Conservation (phyloP, 108 stramenopile genomes). For the Cyclotella sp. region DNA sequence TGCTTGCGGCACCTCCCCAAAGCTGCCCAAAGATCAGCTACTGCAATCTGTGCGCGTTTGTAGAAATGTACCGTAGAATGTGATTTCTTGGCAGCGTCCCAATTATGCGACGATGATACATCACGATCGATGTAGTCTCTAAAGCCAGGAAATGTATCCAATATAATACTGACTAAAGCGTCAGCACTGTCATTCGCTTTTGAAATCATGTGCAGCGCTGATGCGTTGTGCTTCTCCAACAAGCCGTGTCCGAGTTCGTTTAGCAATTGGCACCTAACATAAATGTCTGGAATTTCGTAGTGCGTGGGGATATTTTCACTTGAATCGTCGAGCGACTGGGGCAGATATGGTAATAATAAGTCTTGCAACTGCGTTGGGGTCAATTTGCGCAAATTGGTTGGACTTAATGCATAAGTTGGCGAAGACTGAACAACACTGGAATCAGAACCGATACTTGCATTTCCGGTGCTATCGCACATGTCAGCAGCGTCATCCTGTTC, state of each 20-base stretch:
- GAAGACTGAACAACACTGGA: constrained; percentile 18
- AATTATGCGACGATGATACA: constrained; percentile 3
- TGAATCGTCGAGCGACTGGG: not conserved
- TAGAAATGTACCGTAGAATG: constrained; percentile 69
- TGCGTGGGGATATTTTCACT: not conserved
- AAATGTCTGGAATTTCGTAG: constrained; percentile 61
- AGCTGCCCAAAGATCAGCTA: constrained; percentile 89
- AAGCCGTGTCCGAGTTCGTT: constrained; percentile 79
- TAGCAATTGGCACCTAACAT: constrained; percentile 68
- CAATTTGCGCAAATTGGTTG: constrained; percentile 59
- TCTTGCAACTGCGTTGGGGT: constrained; percentile 53
- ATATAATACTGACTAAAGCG: constrained; percentile 61
- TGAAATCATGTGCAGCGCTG: constrained; percentile 64
- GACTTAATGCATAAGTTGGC: constrained; percentile 64
- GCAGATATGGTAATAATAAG: constrained; percentile 54
- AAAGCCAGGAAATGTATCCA: constrained; percentile 84
- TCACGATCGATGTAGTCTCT: constrained; percentile 62
- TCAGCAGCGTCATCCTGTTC: constrained; percentile 59
- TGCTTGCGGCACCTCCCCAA: constrained; percentile 34
- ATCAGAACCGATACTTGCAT: not conserved
- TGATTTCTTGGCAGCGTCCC: constrained; percentile 35
- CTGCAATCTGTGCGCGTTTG: constrained; percentile 93
- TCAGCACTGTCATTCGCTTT: constrained; percentile 63
- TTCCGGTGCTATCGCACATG: constrained; percentile 6
- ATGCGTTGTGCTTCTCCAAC: constrained; percentile 59